phyloP scores from a whole-genome alignment of 1,284 basidiomycete genomes.

The Fomitiporia mediterranea region DNA sequence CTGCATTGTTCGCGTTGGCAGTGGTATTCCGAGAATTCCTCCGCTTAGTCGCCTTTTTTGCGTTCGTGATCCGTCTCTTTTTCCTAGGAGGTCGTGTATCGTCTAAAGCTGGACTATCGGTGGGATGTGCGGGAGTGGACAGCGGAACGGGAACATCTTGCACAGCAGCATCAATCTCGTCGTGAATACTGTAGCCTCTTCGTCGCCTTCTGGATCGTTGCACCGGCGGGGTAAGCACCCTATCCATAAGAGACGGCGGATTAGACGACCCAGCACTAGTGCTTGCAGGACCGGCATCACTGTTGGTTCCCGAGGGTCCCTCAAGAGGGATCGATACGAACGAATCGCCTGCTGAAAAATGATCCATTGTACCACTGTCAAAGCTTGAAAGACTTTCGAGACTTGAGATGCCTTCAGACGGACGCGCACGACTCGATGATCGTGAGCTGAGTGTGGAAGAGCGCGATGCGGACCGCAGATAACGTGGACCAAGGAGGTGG shows the following conservation, averaged over 20 bases:
- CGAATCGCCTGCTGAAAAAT: too few relatives aligned
- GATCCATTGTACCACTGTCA: too few relatives aligned
- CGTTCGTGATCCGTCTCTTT: background rate
- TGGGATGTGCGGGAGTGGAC: background rate
- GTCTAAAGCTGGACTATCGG: background rate
- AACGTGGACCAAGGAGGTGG: constrained; percentile 7
- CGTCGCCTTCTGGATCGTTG: background rate
- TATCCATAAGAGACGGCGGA: background rate
- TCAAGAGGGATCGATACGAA: too few relatives aligned
- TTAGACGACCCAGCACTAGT: background rate
- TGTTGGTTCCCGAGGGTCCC: too few relatives aligned
- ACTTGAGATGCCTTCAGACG: background rate
- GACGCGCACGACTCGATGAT: background rate
- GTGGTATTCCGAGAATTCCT: background rate
- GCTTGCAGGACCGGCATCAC: background rate
- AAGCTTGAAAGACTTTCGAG: too few relatives aligned
- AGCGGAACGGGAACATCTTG: background rate
- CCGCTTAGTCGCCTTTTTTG: background rate
- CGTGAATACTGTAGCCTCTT: constrained; percentile 2
- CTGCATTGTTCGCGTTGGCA: background rate
- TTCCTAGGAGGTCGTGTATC: background rate
- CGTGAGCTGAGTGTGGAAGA: constrained; percentile 8
- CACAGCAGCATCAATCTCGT: background rate
- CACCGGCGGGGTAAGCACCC: background rate
- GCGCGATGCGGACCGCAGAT: constrained; percentile 7